Evolutionary conservation across 371 early-diverging fungal genomes (phyloP).

Genomic region (Antonospora locustae): DNA sequence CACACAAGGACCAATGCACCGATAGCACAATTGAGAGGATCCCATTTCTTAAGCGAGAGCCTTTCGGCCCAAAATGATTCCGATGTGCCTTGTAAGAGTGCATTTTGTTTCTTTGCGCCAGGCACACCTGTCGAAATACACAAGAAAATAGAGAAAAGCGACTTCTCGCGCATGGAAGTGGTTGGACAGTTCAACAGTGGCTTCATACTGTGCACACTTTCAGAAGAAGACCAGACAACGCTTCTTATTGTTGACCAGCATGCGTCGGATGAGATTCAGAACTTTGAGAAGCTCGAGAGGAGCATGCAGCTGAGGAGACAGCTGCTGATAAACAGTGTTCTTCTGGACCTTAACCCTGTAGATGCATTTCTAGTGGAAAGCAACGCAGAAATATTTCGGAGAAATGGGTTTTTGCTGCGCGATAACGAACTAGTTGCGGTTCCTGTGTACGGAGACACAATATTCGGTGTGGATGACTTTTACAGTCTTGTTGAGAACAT

Average conservation of each 20-base stretch:
- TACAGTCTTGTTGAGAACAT: slow-evolving; percentile 37
- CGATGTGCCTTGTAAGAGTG: background rate
- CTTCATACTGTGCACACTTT: slow-evolving; percentile 68
- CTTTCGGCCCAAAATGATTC: background rate
- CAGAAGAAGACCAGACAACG: slow-evolving; percentile 56
- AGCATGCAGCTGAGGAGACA: slow-evolving; percentile 57
- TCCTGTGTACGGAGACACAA: slow-evolving; percentile 39
- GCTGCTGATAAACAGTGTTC: slow-evolving; percentile 57
- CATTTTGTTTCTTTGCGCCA: background rate
- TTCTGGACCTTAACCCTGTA: slow-evolving; percentile 61
- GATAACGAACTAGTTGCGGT: slow-evolving; percentile 18
- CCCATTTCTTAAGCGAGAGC: background rate
- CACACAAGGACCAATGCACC: slow-evolving; percentile 1
- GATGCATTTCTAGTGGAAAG: slow-evolving; percentile 67
- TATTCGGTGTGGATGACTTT: slow-evolving; percentile 48
- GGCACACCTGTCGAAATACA: slow-evolving; percentile 7
- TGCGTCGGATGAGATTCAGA: slow-evolving; percentile 88
- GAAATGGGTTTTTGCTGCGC: slow-evolving; percentile 48
- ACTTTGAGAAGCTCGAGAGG: slow-evolving; percentile 63
- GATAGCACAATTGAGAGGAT: background rate
- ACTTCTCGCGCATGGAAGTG: slow-evolving; percentile 68
- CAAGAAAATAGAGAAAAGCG: slow-evolving; percentile 59
- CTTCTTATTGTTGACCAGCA: slow-evolving; percentile 91
- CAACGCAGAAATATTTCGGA: slow-evolving; percentile 59
- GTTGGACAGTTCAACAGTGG: slow-evolving; percentile 93